phyloP scores from a whole-genome alignment of 2,329 filamentous ascomycete genomes.

The Colletotrichum eremochloae region DNA sequence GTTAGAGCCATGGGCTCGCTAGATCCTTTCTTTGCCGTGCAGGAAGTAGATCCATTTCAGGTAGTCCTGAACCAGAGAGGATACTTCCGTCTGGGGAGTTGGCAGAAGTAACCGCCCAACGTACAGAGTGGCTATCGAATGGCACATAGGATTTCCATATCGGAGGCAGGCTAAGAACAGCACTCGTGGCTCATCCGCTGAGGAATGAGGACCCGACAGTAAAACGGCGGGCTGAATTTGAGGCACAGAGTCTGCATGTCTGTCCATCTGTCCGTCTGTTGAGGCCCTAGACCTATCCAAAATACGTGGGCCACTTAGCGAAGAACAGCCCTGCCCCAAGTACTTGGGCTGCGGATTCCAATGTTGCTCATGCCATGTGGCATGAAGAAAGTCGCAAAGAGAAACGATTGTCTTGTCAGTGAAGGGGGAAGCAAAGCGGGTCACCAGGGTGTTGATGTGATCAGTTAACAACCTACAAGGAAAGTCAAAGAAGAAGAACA shows the following conservation, averaged over 20 bases:
- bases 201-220: neutral
- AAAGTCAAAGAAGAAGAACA: neutral
- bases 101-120: neutral
- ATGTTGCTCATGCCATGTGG: too few relatives aligned
- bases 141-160: neutral
- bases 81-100: too few relatives aligned
- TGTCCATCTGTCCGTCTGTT: neutral
- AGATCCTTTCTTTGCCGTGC: neutral
- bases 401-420: neutral
- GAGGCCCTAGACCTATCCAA: neutral
- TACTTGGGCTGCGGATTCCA: neutral
- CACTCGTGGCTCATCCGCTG: neutral
- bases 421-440: conserved; percentile 21
- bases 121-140: neutral
- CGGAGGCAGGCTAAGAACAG: neutral
- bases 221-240: neutral
- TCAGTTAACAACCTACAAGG: neutral
- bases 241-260: neutral
- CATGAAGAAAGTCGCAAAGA: neutral
- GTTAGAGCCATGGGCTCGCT: conserved; percentile 4
- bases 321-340: neutral
- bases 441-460: neutral
- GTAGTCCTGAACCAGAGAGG: neutral
- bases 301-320: neutral
- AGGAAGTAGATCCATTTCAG: conserved; percentile 1